Conservation (phyloP, 2,329 filamentous ascomycete species). For the Colletotrichum coccodes region DNA sequence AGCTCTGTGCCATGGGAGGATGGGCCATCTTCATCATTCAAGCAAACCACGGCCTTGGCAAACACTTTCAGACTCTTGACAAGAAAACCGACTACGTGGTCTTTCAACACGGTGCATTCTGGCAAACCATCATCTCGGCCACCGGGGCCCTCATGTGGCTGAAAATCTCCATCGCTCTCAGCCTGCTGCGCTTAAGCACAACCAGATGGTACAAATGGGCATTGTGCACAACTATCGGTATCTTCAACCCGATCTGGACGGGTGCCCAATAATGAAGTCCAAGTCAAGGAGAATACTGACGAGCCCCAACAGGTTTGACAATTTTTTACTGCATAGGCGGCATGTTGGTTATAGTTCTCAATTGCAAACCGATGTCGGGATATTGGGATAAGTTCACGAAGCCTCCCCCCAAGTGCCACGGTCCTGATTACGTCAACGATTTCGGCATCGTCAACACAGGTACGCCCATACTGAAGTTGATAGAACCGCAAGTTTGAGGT, state of each 20-base stretch:
- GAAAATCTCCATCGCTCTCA: conserved; percentile 37
- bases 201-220: conserved; percentile 38
- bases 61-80: conserved; percentile 50
- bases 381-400: conserved; percentile 33
- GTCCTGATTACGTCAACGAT: conserved; percentile 39
- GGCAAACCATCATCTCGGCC: conserved; percentile 57
- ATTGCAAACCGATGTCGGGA: conserved; percentile 36
- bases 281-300: neutral
- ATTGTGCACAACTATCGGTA: conserved; percentile 37
- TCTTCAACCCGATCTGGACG: neutral
- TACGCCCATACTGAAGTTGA: no score
- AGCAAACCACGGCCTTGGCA: conserved; percentile 56
- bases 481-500: neutral
- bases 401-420: conserved; percentile 28
- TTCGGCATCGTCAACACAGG: conserved; percentile 50
- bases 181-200: conserved; percentile 35
- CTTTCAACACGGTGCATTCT: conserved; percentile 53
- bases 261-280: neutral
- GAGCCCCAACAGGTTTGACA: conserved; percentile 25
- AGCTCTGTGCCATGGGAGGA: conserved; percentile 42
- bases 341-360: conserved; percentile 35
- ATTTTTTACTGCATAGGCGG: conserved; percentile 35
- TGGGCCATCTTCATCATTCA: conserved; percentile 52
- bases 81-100: conserved; percentile 40
- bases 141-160: conserved; percentile 30